Evolutionary conservation across 2,329 filamentous ascomycete species (phyloP).

Genomic region (Aspergillus pseudotamarii): DNA sequence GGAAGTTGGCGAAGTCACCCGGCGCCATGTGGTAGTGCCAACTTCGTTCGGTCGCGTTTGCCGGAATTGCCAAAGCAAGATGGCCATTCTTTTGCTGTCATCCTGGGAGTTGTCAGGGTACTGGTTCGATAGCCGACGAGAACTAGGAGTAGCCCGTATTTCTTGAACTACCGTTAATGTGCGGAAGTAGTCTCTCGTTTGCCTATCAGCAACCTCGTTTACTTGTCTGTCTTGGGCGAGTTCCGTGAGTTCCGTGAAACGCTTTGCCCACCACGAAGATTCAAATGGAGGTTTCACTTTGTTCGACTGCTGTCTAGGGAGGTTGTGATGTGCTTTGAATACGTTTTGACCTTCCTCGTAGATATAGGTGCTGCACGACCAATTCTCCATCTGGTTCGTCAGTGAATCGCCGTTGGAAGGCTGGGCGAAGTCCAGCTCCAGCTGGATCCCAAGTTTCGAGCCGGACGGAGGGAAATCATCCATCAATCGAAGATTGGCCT

Average conservation of each 20-base stretch:
- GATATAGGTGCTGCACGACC: slow-evolving; percentile 47
- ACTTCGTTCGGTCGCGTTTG: slow-evolving; percentile 43
- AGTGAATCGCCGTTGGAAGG: slow-evolving; percentile 35
- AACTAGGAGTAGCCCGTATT: slow-evolving; percentile 38
- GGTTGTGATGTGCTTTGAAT: slow-evolving; percentile 35
- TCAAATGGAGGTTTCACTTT: slow-evolving; percentile 48
- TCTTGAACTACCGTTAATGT: slow-evolving; percentile 51
- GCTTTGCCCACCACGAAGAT: slow-evolving; percentile 48
- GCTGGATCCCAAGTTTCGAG: slow-evolving; percentile 45
- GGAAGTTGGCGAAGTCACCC: slow-evolving; percentile 39
- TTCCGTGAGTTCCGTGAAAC: slow-evolving; percentile 40
- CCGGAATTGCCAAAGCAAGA: slow-evolving; percentile 52
- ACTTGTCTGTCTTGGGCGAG: slow-evolving; percentile 41
- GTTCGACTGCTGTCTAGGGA: slow-evolving; percentile 39
- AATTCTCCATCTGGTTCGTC: slow-evolving; percentile 42
- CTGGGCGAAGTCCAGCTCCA: slow-evolving; percentile 46
- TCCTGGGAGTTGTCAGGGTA: slow-evolving; percentile 28
- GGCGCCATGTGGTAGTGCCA: slow-evolving; percentile 50
- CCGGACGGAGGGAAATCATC: slow-evolving; percentile 45
- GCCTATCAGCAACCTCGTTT: slow-evolving; percentile 41
- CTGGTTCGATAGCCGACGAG: slow-evolving; percentile 31
- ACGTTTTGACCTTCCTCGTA: slow-evolving; percentile 42
- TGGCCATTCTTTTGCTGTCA: slow-evolving; percentile 43
- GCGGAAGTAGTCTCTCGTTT: slow-evolving; percentile 40
- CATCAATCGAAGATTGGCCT: slow-evolving; percentile 48